Percentiles rank a stretch among this genome's conserved stretches.
Evolutionary conservation across 2,329 filamentous ascomycete genomes (phyloP).

Genomic region (Xylaria sp.): DNA sequence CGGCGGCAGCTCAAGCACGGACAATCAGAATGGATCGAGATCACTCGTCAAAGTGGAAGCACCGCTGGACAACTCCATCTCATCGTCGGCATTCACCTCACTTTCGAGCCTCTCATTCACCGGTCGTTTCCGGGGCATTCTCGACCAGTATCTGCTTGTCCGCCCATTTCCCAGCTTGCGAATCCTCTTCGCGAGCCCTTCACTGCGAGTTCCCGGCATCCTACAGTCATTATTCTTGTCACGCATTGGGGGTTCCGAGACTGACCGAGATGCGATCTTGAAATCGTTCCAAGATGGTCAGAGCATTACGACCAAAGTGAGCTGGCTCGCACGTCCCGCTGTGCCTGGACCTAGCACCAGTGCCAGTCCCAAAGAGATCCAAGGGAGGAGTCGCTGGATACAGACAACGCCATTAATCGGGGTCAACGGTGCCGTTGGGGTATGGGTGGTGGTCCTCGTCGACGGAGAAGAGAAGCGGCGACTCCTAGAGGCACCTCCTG

Average conservation of each 20-base stretch:
- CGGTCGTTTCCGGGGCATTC: constrained; percentile 38
- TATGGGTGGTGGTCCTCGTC: constrained; percentile 73
- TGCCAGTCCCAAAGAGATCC: constrained; percentile 33
- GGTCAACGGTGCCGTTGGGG: constrained; percentile 61
- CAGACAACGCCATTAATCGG: constrained; percentile 70
- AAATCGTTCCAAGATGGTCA: constrained; percentile 62
- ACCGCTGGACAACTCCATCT: constrained; percentile 9
- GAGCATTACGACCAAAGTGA: constrained; percentile 68
- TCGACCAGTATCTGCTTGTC: constrained; percentile 58
- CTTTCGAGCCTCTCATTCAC: constrained; percentile 19
- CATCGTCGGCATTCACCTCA: constrained; percentile 5
- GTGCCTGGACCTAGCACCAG: neutral
- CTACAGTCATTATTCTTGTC: constrained; percentile 55
- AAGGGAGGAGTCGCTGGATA: constrained; percentile 66
- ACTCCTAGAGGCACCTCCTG: constrained; percentile 7
- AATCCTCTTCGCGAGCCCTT: constrained; percentile 64
- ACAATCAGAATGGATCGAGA: constrained; percentile 38
- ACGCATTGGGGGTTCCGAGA: constrained; percentile 46
- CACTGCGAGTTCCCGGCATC: constrained; percentile 61
- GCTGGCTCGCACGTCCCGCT: constrained; percentile 50
- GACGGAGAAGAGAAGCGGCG: constrained; percentile 49
- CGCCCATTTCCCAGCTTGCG: constrained; percentile 60
- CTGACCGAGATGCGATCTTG: constrained; percentile 44
- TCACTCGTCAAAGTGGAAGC: constrained; percentile 36
- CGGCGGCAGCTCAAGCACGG: constrained; percentile 27